Base-by-base conservation (phyloP, 257 asterid species). In the Solanum virginianum region DNA sequence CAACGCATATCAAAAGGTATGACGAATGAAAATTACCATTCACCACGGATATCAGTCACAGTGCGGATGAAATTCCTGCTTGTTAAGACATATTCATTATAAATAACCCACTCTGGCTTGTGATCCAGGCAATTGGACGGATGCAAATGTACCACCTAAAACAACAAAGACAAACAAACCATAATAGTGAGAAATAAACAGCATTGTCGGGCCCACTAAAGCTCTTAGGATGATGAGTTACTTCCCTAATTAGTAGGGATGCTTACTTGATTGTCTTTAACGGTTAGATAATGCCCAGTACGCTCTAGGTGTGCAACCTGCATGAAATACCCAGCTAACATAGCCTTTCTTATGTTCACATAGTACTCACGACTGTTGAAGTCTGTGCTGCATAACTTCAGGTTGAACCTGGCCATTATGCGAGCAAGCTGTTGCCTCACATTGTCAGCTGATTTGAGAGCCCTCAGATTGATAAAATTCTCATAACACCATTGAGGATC, bases 311-410 rank as follows among this genome's bases (percentile, higher is more conserved):
- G 99, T 56, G 99, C 98, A 86, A 97, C 99, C 93, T 97, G 99
- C 99, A 97, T 97, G 87, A 97, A 97, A 88, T 96, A 97, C 75
- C 98, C 99, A 90, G 99, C 99, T n/a, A 97, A 89, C 99, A 97
- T 97, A 39, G 99, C 99, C 90, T 95, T 95, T 85, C 99, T 90
- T 89, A 97, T 97, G 88, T 95, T 96, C 85, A 93, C 90, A 86
- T 97, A 95, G 95, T 97, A 97, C 85, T 97, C 98, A 14, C 97
- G 95, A 87, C 98, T 97, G 91, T 92, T 96, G 86, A 96, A 95
- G 88, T 97, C 99, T 11, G 99, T 95, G 91, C 99, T 97, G 93
- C 99, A 97, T 45, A 94, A 89, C 97, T 91, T 97, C 89, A 97
- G 90, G 92, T 91, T 93, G 92, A 90, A 93, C 88, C 99, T 91